Evolutionary conservation across 495 filamentous ascomycete genomes (phyloP).

Genomic region (Aspergillus indologenus): DNA sequence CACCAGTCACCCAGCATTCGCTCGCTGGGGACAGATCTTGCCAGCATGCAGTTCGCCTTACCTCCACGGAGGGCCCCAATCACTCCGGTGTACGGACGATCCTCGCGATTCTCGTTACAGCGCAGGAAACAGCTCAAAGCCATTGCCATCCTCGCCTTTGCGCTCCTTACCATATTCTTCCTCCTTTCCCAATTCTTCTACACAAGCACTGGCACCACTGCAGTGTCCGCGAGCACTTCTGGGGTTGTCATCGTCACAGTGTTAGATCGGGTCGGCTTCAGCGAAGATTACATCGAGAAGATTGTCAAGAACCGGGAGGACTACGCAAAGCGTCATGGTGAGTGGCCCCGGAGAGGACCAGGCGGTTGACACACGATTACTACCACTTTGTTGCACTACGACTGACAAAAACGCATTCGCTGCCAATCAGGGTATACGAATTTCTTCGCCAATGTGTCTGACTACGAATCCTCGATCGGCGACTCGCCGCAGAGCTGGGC

Average conservation of each 20-base stretch:
- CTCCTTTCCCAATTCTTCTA: conserved; percentile 54
- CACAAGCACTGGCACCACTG: conserved; percentile 28
- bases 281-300: conserved; percentile 60
- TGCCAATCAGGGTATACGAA: conserved; percentile 69
- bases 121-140: conserved; percentile 66
- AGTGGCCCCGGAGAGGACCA: conserved; percentile 17
- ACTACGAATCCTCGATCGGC: conserved; percentile 65
- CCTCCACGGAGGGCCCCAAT: conserved; percentile 78
- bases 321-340: conserved; percentile 90
- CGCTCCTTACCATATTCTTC: conserved; percentile 58
- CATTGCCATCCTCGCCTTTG: conserved; percentile 55
- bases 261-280: conserved; percentile 61
- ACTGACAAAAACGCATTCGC: conserved; percentile 4
- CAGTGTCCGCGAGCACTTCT: conserved; percentile 65
- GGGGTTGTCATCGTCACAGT: conserved; percentile 85
- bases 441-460: conserved; percentile 70
- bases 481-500: conserved; percentile 70
- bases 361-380: too few species aligned
- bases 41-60: conserved; percentile 84
- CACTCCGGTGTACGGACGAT: conserved; percentile 59
- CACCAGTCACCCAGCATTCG: conserved; percentile 12
- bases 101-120: conserved; percentile 57
- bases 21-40: conserved; percentile 12
- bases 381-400: not conserved
- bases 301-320: conserved; percentile 78